Evolutionary conservation across 1,284 basidiomycete species (phyloP).

Genomic region (Cutaneotrichosporon sp.): DNA sequence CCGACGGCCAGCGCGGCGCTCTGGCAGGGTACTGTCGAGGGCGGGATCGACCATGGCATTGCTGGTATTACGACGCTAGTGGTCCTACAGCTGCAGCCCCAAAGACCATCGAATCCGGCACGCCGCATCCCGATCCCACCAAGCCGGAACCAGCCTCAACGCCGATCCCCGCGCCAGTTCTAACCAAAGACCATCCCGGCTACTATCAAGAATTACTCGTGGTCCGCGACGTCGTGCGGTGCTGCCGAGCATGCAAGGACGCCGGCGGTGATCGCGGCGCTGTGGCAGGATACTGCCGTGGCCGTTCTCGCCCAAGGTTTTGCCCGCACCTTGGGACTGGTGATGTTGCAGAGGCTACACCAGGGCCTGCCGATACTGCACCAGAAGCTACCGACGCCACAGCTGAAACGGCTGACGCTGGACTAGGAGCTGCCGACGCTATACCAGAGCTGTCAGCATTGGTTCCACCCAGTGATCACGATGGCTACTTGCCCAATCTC

Average conservation of each 20-base stretch:
- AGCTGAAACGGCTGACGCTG: no score
- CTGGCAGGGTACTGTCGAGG: slow-evolving; percentile 4
- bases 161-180: neutral
- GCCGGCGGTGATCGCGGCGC: neutral
- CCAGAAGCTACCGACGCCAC: no score
- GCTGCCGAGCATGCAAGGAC: neutral
- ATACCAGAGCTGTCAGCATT: neutral
- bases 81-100: neutral
- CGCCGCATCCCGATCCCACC: neutral
- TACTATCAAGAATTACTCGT: neutral
- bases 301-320: neutral
- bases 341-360: neutral
- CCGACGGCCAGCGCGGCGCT: neutral
- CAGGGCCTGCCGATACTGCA: neutral
- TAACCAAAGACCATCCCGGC: neutral
- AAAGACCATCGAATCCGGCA: neutral
- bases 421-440: neutral
- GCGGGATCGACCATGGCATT: neutral
- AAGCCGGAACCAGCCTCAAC: neutral
- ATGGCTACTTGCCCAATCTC: neutral
- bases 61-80: neutral
- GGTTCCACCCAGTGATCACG: neutral
- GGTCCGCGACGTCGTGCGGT: neutral
- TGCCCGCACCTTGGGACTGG: neutral
- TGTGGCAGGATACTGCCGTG: neutral